phyloP scores from a whole-genome alignment of 2,329 filamentous ascomycete genomes.

The Paraphaeosphaeria minitans region DNA sequence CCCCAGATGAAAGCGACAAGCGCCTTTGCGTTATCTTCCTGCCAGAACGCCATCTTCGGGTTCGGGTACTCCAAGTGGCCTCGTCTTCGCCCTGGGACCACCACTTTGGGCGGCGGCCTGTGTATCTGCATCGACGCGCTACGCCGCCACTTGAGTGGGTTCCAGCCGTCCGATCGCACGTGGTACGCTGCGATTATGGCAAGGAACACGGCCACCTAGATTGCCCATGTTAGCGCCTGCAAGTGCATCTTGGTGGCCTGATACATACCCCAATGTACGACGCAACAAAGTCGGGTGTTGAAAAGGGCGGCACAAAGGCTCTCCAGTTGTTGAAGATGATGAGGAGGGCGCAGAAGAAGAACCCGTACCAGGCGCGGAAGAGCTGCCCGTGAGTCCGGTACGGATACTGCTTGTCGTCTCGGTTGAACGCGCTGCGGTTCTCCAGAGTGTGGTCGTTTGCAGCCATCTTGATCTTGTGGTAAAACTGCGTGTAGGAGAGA shows the following conservation, averaged over 20 bases:
- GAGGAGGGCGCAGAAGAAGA: constrained; percentile 31
- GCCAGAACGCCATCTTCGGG: constrained; percentile 30
- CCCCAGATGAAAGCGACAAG: constrained; percentile 31
- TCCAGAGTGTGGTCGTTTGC: constrained; percentile 32
- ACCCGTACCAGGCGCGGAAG: constrained; percentile 33
- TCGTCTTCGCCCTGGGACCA: constrained; percentile 30
- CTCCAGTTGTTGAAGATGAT: constrained; percentile 37
- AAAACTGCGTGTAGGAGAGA: constrained; percentile 42
- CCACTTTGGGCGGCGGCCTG: constrained; percentile 32
- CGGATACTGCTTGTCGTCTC: constrained; percentile 36
- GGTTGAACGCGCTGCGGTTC: constrained; percentile 32
- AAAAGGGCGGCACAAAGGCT: constrained; percentile 26
- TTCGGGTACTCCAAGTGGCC: constrained; percentile 32
- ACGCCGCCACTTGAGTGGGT: constrained; percentile 31
- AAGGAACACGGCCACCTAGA: constrained; percentile 29
- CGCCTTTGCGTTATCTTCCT: constrained; percentile 30
- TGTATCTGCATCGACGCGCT: constrained; percentile 37
- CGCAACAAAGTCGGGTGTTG: constrained; percentile 20
- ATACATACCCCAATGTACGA: constrained; percentile 33
- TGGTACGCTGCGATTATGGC: constrained; percentile 32
- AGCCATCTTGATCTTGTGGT: constrained; percentile 30
- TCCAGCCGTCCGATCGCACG: constrained; percentile 33
- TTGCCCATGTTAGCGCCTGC: constrained; percentile 1
- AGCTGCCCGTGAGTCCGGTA: constrained; percentile 35
- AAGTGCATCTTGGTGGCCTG: neutral